These are phyloP conservation scores for Atalantia buxifolia DNA, from an alignment of 345 rosid genomes.

Conservation along the genomic window DNA sequence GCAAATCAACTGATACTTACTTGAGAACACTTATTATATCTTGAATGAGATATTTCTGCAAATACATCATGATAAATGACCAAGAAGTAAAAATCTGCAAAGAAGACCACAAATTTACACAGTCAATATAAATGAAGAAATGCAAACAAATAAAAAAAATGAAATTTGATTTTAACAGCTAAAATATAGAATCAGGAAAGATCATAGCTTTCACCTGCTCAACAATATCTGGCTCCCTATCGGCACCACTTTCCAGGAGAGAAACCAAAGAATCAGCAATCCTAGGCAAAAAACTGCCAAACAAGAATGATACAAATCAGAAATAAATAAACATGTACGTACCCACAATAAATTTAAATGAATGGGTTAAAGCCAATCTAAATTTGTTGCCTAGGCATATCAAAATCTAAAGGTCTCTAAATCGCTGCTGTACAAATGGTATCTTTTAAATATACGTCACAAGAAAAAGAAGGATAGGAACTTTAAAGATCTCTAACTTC, in stretches of 20 bases:
- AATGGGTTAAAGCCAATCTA: not conserved
- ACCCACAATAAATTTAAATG: not conserved
- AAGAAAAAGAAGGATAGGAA: not conserved
- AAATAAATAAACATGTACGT: not conserved
- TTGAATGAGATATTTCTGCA: constrained; percentile 61
- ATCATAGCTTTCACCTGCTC: constrained; percentile 60
- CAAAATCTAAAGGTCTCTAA: not conserved
- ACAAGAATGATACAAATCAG: constrained; percentile 18
- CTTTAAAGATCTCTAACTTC: constrained; percentile 3
- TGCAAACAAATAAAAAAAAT: not conserved
- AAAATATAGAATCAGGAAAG: not conserved
- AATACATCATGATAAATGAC: constrained; percentile 60
- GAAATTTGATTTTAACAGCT: not conserved
- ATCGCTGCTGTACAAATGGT: not conserved
- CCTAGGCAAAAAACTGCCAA: constrained; percentile 61
- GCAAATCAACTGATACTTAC: constrained; percentile 35
- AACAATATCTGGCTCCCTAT: constrained; percentile 82
- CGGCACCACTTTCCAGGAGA: constrained; percentile 75
- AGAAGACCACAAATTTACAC: not conserved
- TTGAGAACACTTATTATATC: constrained; percentile 55
- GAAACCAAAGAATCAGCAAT: constrained; percentile 51
- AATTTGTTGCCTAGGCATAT: not conserved
- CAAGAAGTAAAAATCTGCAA: constrained; percentile 75
- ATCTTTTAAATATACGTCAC: not conserved
- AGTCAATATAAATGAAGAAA: not conserved